Base-by-base conservation (phyloP, 805 yeast genomes). In the Komagataella pseudopastoris region DNA sequence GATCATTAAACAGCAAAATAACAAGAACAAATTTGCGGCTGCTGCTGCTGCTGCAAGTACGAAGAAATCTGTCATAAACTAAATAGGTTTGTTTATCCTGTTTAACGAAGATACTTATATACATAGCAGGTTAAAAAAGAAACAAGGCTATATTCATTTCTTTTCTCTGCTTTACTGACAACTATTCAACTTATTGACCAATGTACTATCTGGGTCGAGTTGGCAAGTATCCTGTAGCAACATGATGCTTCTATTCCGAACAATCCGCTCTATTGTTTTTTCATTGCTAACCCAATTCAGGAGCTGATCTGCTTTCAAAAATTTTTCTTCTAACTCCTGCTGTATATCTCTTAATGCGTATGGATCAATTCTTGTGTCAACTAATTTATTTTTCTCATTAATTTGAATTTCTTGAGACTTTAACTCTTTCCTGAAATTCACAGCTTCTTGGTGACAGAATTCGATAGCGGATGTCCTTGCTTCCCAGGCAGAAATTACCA, bases 401-500 rank as follows among this genome's bases (percentile, higher is more conserved):
- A 18, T 58, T 50, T 24, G 53, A 52, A 52, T 55, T 55, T 48
- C 54, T 50, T 61, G 55, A 1, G 56, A 53, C 17, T 66, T 64
- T 3, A 68, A 55, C 30, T 69, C 72, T 2, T 49, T 22, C 48
- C 64, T 59, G 63, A 71, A 55, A 6, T 53, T 49, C 1, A 53
- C 51, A 6, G 67, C 61, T 55, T 68, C 71, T 2, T 53, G 23
- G 6, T 64, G 59, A 56, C 83, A 78, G 54, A 60, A 76, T n/a
- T 61, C 58, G 23, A 78, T 70, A 1, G 71, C 66, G 3, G 59
- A 53, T 1, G 62, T 50, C 52, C 83, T 63, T 22, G 66, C 62
- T n/a, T 57, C 55, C 83, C 83, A 78, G 45, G 70, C 71, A 6
- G 75, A 74, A 52, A 64, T 68, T n/a, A 78, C 51, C 39, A 72